Conservation (phyloP, 2,329 filamentous ascomycete genomes). For the Camptophora hylomeconis region DNA sequence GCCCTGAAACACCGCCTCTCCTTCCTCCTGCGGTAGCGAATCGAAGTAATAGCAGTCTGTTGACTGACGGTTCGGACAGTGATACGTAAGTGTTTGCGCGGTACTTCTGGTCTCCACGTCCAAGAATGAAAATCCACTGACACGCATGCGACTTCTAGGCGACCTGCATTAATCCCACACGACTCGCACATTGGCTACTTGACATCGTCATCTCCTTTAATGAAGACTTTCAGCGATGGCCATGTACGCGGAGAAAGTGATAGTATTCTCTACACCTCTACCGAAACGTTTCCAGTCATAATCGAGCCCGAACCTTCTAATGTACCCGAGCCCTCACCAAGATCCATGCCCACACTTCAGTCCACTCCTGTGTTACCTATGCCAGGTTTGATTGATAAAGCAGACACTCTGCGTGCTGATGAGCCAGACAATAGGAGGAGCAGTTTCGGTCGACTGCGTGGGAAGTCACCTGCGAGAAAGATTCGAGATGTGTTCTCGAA, state of each 20-base stretch:
- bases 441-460: constrained; percentile 35
- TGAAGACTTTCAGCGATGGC: constrained; percentile 37
- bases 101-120: no score
- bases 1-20: constrained; percentile 3
- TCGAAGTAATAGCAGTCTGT: constrained; percentile 24
- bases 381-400: constrained; percentile 18
- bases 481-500: constrained; percentile 56
- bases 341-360: constrained; percentile 3
- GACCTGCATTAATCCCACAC: constrained; percentile 40
- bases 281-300: constrained; percentile 9
- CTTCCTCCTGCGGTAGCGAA: neutral
- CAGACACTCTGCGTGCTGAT: constrained; percentile 22
- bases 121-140: constrained; percentile 5
- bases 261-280: constrained; percentile 1
- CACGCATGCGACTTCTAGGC: no score
- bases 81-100: constrained; percentile 38
- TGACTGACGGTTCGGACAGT: constrained; percentile 38
- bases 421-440: constrained; percentile 23
- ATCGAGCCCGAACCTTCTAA: constrained; percentile 6
- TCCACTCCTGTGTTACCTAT: constrained; percentile 1
- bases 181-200: constrained; percentile 55
- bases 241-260: neutral
- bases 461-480: constrained; percentile 57
- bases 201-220: constrained; percentile 55
- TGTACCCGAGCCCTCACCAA: constrained; percentile 10